A percentile compares a stretch with the other conserved stretches of the same genome.
Conservation (phyloP, 441 rosid species). For the Corymbia calophylla region DNA sequence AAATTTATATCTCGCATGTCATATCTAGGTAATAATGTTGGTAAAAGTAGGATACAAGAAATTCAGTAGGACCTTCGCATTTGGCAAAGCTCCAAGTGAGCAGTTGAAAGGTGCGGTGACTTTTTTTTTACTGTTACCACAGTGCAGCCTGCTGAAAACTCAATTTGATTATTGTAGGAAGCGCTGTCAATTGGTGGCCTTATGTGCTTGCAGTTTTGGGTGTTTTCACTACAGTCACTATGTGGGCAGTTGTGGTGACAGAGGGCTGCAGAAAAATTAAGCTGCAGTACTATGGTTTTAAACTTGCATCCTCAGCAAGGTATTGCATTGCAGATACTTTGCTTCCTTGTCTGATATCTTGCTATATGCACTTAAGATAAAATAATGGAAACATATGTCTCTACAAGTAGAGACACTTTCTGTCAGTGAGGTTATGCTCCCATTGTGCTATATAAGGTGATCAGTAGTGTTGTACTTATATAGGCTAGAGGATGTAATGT, state of each 20-base stretch:
- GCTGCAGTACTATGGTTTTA: conserved; percentile 90
- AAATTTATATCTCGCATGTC: neutral
- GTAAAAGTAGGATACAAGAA: neutral
- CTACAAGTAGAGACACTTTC: neutral
- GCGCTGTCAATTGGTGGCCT: conserved; percentile 67
- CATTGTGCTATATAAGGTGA: neutral
- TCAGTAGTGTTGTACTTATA: neutral
- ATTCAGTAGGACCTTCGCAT: neutral
- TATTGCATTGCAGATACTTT: conserved; percentile 8
- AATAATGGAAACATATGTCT: neutral
- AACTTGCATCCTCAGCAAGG: conserved; percentile 91
- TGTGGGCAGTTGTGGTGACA: conserved; percentile 94
- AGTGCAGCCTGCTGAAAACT: neutral
- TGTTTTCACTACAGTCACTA: conserved; percentile 70
- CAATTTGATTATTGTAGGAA: conserved; percentile 35
- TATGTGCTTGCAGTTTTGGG: conserved; percentile 61
- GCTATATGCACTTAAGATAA: neutral
- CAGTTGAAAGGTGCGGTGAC: neutral
- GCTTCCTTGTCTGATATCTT: neutral
- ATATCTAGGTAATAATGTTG: neutral
- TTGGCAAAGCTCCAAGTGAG: neutral
- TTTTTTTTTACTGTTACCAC: neutral
- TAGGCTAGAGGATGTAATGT: neutral
- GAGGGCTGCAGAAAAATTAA: conserved; percentile 98
- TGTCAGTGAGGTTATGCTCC: neutral